phyloP scores from a whole-genome alignment of 257 asterid genomes.

The Salvia miltiorrhiza region DNA sequence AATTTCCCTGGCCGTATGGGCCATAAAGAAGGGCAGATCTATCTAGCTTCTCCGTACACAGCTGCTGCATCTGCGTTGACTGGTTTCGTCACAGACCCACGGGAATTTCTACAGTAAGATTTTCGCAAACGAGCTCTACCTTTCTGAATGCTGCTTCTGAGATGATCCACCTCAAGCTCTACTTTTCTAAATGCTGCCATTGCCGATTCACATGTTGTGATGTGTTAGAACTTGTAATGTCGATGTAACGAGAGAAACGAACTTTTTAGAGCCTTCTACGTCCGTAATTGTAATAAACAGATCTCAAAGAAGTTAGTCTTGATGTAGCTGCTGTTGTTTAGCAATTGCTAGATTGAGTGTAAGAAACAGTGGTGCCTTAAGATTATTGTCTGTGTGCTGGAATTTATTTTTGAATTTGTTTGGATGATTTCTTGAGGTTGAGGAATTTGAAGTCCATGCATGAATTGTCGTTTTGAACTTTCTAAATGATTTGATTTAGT shows the following conservation, averaged over 20 bases:
- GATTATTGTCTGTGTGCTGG: too few species aligned
- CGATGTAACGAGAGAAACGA: background rate
- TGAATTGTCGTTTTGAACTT: too few species aligned
- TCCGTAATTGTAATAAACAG: background rate
- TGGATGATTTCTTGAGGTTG: too few species aligned
- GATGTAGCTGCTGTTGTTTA: too few species aligned
- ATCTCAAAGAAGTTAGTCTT: background rate
- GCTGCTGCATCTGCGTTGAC: constrained; percentile 95
- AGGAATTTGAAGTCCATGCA: too few species aligned
- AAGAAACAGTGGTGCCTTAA: too few species aligned
- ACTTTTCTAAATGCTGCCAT: too few species aligned
- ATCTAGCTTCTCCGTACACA: constrained; percentile 92
- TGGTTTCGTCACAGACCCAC: constrained; percentile 85
- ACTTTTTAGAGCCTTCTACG: background rate
- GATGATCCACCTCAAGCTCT: background rate
- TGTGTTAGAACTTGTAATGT: background rate
- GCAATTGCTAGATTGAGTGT: too few species aligned
- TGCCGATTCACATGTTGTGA: background rate
- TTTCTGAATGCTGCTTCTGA: background rate
- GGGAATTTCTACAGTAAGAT: constrained; percentile 70
- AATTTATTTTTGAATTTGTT: too few species aligned
- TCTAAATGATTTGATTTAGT: too few species aligned
- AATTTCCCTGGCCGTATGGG: constrained; percentile 96
- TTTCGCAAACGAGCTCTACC: background rate
- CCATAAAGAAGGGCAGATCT: constrained; percentile 88